These are phyloP conservation scores for Aschersonia sp. DNA, from an alignment of 2,329 filamentous ascomycete genomes.

Conservation along the genomic window DNA sequence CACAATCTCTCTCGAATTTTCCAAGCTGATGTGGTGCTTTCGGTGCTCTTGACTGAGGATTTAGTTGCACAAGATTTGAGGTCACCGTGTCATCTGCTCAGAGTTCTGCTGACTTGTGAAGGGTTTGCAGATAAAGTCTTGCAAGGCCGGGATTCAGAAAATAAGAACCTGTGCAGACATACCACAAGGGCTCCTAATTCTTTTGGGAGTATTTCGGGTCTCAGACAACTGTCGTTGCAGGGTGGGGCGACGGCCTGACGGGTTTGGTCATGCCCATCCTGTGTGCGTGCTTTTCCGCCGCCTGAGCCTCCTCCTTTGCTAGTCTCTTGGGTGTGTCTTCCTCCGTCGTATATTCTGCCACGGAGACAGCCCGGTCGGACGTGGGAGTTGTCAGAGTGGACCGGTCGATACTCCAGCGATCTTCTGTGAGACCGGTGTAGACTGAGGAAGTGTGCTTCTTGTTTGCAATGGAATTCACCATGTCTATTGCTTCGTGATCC, in stretches of 20 bases:
- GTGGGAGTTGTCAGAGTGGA: constrained; percentile 23
- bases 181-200: too few species aligned
- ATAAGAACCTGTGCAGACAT: too few species aligned
- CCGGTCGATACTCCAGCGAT: constrained; percentile 21
- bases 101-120: too few species aligned
- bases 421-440: constrained; percentile 21
- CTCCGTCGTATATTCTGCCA: constrained; percentile 14
- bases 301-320: constrained; percentile 8
- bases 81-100: too few species aligned
- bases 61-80: too few species aligned
- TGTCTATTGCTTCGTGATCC: constrained; percentile 6
- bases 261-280: neutral
- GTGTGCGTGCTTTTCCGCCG: neutral
- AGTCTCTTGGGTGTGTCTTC: constrained; percentile 17
- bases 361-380: constrained; percentile 19
- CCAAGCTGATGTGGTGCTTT: too few species aligned
- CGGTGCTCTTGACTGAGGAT: too few species aligned
- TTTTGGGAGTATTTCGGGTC: too few species aligned
- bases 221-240: neutral
- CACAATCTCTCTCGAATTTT: too few species aligned
- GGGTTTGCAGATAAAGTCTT: too few species aligned
- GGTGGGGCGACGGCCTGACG: neutral
- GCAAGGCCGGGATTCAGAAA: too few species aligned
- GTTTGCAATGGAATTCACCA: constrained; percentile 12
- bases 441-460: constrained; percentile 23